A percentile compares a stretch with the other conserved stretches of the same genome.
phyloP scores from a whole-genome alignment of 1,284 basidiomycete species.

The Apiotrichum sp. region DNA sequence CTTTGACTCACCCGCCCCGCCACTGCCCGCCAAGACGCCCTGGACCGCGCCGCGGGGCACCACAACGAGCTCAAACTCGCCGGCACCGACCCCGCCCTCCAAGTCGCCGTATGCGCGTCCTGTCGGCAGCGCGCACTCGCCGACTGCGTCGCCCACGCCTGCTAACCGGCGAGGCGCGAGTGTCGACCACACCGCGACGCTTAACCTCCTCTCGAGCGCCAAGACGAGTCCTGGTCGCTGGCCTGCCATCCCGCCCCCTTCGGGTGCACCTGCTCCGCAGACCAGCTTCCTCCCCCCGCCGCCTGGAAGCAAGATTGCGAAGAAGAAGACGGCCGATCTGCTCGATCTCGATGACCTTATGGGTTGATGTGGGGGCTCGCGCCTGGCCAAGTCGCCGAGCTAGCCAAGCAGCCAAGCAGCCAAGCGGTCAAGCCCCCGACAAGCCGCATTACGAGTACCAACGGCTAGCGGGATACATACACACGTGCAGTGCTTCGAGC shows the following conservation, averaged over 20 bases:
- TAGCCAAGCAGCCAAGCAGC: too few species aligned
- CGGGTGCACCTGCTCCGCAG: neutral
- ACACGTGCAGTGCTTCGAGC: too few species aligned
- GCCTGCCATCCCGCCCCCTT: neutral
- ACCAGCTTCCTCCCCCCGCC: neutral
- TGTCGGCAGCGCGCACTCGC: neutral
- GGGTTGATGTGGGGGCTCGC: too few species aligned
- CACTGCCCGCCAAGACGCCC: neutral
- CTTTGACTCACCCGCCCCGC: conserved; percentile 2
- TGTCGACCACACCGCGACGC: conserved; percentile 11
- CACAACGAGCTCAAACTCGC: neutral
- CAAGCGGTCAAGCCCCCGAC: too few species aligned
- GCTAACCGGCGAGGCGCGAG: neutral
- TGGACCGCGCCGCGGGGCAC: neutral
- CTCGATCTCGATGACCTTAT: neutral
- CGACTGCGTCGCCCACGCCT: neutral
- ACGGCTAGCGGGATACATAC: too few species aligned
- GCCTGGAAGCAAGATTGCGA: neutral
- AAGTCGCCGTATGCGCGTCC: conserved; percentile 1
- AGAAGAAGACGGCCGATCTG: neutral
- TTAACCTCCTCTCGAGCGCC: conserved; percentile 3
- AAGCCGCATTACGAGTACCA: too few species aligned
- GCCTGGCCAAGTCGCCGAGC: too few species aligned
- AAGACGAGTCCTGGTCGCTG: neutral
- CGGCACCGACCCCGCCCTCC: conserved; percentile 6